A percentile compares a stretch with the other conserved stretches of the same genome.
Conservation (phyloP, 495 filamentous ascomycete genomes). For the Neurospora terricola region DNA sequence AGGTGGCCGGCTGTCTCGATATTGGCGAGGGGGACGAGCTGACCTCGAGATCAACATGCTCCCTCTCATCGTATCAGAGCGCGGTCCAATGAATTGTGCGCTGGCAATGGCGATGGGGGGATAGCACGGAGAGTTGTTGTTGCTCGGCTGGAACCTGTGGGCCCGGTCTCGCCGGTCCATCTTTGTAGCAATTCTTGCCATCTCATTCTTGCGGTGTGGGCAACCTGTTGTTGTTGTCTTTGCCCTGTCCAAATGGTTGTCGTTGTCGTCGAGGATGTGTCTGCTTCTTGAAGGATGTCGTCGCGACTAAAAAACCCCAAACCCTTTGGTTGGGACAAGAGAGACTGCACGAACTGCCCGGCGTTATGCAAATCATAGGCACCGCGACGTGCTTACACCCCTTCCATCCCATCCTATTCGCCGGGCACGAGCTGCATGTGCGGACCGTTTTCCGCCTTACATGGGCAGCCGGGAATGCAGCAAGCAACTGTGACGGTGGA, state of each 20-base stretch:
- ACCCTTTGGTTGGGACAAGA: constrained; percentile 15
- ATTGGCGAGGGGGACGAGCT: constrained; percentile 8
- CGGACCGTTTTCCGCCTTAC: constrained; percentile 36
- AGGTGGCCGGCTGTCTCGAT: constrained; percentile 15
- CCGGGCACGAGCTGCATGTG: constrained; percentile 23
- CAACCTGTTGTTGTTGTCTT: neutral
- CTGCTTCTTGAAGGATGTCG: neutral
- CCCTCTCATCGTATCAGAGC: neutral
- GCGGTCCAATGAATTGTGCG: constrained; percentile 6
- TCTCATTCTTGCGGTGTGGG: neutral
- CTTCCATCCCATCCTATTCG: constrained; percentile 22
- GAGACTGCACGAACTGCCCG: neutral
- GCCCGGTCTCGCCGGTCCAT: neutral
- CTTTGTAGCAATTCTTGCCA: neutral
- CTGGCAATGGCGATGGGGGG: neutral
- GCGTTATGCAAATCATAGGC: constrained; percentile 28
- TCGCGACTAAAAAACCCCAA: neutral
- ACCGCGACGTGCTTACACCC: constrained; percentile 13
- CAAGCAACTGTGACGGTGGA: neutral
- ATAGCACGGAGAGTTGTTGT: neutral
- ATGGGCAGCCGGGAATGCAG: constrained; percentile 24
- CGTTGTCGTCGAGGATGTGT: neutral
- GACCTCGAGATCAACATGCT: constrained; percentile 12
- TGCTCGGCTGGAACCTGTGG: neutral
- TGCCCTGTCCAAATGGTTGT: neutral